Evolutionary conservation across 768 basidiomycete species (phyloP).

Genomic region (Tremella yokohamensis): DNA sequence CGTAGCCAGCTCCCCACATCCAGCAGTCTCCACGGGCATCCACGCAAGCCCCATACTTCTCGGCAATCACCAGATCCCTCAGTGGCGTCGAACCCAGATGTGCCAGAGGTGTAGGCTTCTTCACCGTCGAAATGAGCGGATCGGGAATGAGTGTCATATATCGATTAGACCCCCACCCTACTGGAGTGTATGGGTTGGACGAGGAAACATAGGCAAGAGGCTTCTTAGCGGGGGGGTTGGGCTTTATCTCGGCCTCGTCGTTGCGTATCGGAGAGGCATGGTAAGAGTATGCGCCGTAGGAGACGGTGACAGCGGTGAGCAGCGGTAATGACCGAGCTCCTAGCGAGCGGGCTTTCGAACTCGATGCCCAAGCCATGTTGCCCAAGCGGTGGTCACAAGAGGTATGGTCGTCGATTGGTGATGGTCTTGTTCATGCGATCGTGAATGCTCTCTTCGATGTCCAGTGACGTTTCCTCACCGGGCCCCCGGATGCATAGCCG

Average conservation of each 20-base stretch:
- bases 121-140: constrained; percentile 23
- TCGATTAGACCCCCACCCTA: constrained; percentile 48
- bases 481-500: no score
- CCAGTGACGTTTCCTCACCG: no score
- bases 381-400: no score
- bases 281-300: constrained; percentile 28
- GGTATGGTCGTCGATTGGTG: not conserved
- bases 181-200: constrained; percentile 30
- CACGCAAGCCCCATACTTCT: constrained; percentile 48
- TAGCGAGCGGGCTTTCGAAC: constrained; percentile 24
- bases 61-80: constrained; percentile 44
- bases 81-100: constrained; percentile 44
- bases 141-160: constrained; percentile 35
- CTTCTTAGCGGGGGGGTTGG: constrained; percentile 2
- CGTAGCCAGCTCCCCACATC: constrained; percentile 50
- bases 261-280: constrained; percentile 13
- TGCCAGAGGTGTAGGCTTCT: constrained; percentile 35
- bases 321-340: constrained; percentile 31
- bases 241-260: constrained; percentile 3
- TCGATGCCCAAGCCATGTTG: constrained; percentile 15
- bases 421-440: no score
- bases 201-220: not conserved
- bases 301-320: constrained; percentile 30
- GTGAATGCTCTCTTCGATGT: no score
- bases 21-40: constrained; percentile 50